These are phyloP conservation scores for Cyclocybe cylindracea DNA, from an alignment of 768 basidiomycete species.

Conservation along the genomic window DNA sequence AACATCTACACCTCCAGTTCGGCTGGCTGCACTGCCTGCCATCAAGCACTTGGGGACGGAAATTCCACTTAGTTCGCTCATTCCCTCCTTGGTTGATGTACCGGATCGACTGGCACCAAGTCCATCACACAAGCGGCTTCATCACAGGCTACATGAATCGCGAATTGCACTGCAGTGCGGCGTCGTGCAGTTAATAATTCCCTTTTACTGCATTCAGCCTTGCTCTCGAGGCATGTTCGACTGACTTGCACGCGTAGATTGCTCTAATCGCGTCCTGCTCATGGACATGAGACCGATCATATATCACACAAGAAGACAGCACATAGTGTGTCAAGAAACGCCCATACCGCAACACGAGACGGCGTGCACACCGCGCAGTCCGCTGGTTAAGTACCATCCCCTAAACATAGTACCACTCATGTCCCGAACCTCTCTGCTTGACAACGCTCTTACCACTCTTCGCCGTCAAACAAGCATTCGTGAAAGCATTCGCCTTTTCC, in stretches of 20 bases:
- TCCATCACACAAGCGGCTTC: background rate
- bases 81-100: background rate
- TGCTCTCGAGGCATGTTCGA: conserved; percentile 23
- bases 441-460: conserved; percentile 35
- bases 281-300: conserved; percentile 33
- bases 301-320: conserved; percentile 21
- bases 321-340: conserved; percentile 24
- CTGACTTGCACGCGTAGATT: conserved; percentile 9
- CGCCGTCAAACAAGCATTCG: conserved; percentile 32
- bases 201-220: conserved; percentile 20
- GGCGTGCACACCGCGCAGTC: conserved; percentile 46
- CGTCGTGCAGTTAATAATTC: conserved; percentile 13
- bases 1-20: too few relatives aligned
- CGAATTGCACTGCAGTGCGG: conserved; percentile 10
- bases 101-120: background rate
- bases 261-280: conserved; percentile 17
- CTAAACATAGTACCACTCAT: conserved; percentile 25
- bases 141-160: background rate
- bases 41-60: background rate
- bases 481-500: conserved; percentile 28
- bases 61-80: background rate
- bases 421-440: conserved; percentile 38
- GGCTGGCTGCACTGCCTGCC: too few relatives aligned
- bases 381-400: conserved; percentile 37
- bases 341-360: conserved; percentile 20